These are phyloP conservation scores for Urtica urens DNA, from an alignment of 306 rosid genomes.

Conservation along the genomic window DNA sequence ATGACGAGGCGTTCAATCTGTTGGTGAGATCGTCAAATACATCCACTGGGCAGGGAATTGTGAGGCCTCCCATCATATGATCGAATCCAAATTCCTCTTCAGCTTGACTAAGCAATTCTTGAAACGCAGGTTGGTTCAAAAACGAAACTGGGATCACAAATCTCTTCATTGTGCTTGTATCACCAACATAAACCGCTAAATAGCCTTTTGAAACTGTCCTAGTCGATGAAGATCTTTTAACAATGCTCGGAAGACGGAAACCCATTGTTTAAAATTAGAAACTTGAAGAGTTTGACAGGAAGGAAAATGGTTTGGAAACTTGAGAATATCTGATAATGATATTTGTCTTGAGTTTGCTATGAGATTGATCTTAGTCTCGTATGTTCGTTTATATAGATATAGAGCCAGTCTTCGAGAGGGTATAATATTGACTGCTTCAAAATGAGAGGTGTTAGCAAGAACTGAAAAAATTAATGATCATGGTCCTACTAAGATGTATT, in stretches of 20 bases:
- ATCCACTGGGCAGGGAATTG: constrained; percentile 34
- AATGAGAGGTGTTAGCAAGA: too few relatives aligned
- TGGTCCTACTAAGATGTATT: too few relatives aligned
- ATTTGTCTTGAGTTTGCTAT: too few relatives aligned
- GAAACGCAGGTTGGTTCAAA: constrained; percentile 31
- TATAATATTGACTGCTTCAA: too few relatives aligned
- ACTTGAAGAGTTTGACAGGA: not conserved
- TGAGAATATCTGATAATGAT: too few relatives aligned
- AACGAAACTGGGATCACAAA: constrained; percentile 32
- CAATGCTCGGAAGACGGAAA: not conserved
- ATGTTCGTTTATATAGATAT: too few relatives aligned
- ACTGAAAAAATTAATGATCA: too few relatives aligned
- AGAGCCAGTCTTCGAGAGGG: too few relatives aligned
- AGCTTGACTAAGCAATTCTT: constrained; percentile 20
- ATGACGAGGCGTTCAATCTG: not conserved
- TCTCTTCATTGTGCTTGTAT: constrained; percentile 19
- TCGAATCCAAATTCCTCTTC: constrained; percentile 41
- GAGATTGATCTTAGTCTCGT: too few relatives aligned
- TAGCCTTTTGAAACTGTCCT: constrained; percentile 20
- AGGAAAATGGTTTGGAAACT: too few relatives aligned
- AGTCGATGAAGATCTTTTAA: not conserved
- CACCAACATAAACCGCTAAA: constrained; percentile 34
- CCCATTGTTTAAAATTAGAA: not conserved
- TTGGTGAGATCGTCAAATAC: constrained; percentile 2
- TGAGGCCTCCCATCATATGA: constrained; percentile 45